Evolutionary conservation across 2,329 filamentous ascomycete species (phyloP).

Genomic region (Harringtonia aguacate): DNA sequence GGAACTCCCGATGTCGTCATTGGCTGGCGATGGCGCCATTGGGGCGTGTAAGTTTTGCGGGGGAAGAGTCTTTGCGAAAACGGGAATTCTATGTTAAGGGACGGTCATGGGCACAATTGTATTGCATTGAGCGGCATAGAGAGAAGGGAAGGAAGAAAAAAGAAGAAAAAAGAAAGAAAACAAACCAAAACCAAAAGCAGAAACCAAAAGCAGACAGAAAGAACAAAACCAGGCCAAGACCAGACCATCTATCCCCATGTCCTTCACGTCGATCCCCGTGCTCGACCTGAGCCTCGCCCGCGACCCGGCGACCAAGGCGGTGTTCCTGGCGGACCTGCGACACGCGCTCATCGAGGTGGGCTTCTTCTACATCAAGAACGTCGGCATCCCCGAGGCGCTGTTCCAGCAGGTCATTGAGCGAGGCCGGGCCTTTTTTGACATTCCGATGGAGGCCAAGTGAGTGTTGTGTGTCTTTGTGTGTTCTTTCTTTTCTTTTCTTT

Average conservation of each 20-base stretch:
- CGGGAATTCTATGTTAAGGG: too few species aligned
- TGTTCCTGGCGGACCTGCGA: constrained; percentile 60
- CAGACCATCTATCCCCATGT: constrained; percentile 30
- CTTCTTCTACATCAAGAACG: constrained; percentile 76
- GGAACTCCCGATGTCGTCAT: too few species aligned
- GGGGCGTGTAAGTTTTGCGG: too few species aligned
- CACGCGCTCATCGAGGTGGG: constrained; percentile 77
- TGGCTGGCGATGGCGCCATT: too few species aligned
- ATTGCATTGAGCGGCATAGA: too few species aligned
- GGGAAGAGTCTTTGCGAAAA: too few species aligned
- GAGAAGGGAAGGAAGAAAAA: too few species aligned
- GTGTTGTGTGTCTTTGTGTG: background rate
- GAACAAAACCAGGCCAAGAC: background rate
- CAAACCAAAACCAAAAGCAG: too few species aligned
- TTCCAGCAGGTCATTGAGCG: constrained; percentile 55
- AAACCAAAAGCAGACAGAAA: background rate
- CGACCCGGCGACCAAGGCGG: constrained; percentile 54
- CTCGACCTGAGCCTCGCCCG: constrained; percentile 62
- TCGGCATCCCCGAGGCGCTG: constrained; percentile 57
- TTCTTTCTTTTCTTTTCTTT: background rate
- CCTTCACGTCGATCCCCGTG: constrained; percentile 67
- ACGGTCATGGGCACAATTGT: too few species aligned
- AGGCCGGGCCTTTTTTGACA: constrained; percentile 65
- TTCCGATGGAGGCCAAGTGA: constrained; percentile 66
- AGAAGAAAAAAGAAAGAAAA: too few species aligned